Evolutionary conservation across 2,329 filamentous ascomycete genomes (phyloP).

Genomic region (Fusarium sp.): DNA sequence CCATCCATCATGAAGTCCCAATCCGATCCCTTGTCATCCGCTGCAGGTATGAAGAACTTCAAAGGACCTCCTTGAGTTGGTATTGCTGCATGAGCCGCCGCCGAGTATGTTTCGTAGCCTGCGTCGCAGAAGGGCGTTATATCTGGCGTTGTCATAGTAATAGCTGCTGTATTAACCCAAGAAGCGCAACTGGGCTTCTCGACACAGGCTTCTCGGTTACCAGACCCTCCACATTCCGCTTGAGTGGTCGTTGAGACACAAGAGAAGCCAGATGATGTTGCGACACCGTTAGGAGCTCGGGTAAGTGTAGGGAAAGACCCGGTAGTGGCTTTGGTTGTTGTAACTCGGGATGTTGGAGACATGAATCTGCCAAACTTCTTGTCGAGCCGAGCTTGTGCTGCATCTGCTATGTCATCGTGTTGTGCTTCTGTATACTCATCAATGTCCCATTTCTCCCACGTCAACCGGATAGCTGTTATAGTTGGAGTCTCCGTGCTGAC

Average conservation of each 20-base stretch:
- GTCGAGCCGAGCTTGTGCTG: neutral
- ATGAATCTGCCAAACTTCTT: neutral
- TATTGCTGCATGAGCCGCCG: neutral
- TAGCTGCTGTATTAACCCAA: neutral
- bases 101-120: neutral
- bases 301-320: neutral
- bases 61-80: neutral
- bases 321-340: rapidly evolving
- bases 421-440: neutral
- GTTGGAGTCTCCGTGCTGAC: neutral
- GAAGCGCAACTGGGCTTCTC: neutral
- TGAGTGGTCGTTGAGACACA: neutral
- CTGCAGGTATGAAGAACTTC: rapidly evolving
- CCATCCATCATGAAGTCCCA: neutral
- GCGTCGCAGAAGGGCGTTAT: neutral
- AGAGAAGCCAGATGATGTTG: neutral
- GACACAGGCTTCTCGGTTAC: neutral
- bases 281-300: neutral
- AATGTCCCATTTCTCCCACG: neutral
- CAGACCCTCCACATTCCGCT: neutral
- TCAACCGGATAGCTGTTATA: neutral
- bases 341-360: neutral
- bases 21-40: neutral
- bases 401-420: neutral
- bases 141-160: neutral